phyloP scores from a whole-genome alignment of 1,284 basidiomycete genomes.

The Apiotrichum domesticum region DNA sequence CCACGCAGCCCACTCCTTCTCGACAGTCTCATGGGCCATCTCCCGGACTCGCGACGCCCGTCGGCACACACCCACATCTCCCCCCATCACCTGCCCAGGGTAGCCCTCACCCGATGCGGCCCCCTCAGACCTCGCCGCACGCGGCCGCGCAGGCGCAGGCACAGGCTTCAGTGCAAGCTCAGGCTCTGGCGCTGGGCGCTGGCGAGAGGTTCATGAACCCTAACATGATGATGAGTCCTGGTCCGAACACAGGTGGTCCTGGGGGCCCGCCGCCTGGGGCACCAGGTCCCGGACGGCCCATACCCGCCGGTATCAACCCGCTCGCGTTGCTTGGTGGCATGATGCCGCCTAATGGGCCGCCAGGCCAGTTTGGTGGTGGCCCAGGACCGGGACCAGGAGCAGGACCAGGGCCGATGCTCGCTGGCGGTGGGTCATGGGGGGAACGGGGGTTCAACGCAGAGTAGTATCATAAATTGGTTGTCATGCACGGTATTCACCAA shows the following conservation, averaged over 20 bases:
- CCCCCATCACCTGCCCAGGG: background rate
- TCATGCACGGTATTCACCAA: background rate
- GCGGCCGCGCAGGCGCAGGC: constrained; percentile 5
- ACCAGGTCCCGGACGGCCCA: background rate
- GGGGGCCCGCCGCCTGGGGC: no score
- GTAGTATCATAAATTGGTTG: no score
- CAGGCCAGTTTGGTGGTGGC: background rate
- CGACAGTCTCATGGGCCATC: no score
- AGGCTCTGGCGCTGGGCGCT: constrained; percentile 6
- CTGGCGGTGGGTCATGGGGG: constrained; percentile 7
- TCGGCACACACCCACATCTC: no score
- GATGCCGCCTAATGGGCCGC: background rate
- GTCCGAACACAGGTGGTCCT: background rate
- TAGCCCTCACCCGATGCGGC: background rate
- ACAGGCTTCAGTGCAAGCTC: constrained; percentile 9
- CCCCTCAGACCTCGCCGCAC: background rate
- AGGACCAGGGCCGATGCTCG: constrained; percentile 5
- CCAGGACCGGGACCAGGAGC: background rate
- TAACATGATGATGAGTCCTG: background rate
- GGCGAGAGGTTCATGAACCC: constrained; percentile 2
- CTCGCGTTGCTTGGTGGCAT: constrained; percentile 10
- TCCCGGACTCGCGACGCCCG: no score
- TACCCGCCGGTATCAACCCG: constrained; percentile 4
- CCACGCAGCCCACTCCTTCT: background rate
- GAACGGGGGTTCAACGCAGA: background rate